These are phyloP conservation scores for Pleurotus pulmonarius DNA, from an alignment of 768 basidiomycete species.

Conservation along the genomic window DNA sequence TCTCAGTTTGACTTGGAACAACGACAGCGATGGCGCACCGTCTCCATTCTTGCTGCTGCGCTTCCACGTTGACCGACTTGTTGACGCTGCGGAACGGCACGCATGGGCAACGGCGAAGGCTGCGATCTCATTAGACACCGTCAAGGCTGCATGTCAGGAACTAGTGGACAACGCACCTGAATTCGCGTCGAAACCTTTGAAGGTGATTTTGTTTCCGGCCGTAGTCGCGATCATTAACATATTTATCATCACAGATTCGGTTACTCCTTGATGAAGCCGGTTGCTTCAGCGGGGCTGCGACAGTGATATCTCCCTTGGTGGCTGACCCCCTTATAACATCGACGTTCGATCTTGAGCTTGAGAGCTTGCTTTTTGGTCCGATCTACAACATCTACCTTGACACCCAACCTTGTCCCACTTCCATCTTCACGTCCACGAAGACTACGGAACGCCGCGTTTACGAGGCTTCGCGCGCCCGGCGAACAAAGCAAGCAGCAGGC, in stretches of 20 bases:
- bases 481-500: background rate
- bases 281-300: conserved; percentile 28
- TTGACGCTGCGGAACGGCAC: conserved; percentile 44
- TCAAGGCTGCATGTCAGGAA: conserved; percentile 45
- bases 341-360: conserved; percentile 25
- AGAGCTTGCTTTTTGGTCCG: conserved; percentile 14
- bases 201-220: conserved; percentile 18
- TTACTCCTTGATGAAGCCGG: conserved; percentile 42
- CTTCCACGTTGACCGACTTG: conserved; percentile 59
- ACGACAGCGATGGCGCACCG: conserved; percentile 38
- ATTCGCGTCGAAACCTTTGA: conserved; percentile 21
- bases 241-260: conserved; percentile 41
- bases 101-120: conserved; percentile 39
- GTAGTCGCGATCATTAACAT: conserved; percentile 7
- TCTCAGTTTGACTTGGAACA: conserved; percentile 51
- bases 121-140: conserved; percentile 31
- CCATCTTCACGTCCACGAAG: conserved; percentile 64
- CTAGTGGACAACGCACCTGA: conserved; percentile 22
- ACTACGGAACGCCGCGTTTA: conserved; percentile 64
- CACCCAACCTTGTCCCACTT: conserved; percentile 44
- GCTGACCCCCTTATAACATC: conserved; percentile 37
- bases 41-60: conserved; percentile 60
- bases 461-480: conserved; percentile 56
- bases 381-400: conserved; percentile 54
- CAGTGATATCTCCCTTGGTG: conserved; percentile 25